Percentiles rank a stretch among this genome's conserved stretches.
Evolutionary conservation across 495 filamentous ascomycete genomes (phyloP).

Genomic region (Clavariopsis aquatica): DNA sequence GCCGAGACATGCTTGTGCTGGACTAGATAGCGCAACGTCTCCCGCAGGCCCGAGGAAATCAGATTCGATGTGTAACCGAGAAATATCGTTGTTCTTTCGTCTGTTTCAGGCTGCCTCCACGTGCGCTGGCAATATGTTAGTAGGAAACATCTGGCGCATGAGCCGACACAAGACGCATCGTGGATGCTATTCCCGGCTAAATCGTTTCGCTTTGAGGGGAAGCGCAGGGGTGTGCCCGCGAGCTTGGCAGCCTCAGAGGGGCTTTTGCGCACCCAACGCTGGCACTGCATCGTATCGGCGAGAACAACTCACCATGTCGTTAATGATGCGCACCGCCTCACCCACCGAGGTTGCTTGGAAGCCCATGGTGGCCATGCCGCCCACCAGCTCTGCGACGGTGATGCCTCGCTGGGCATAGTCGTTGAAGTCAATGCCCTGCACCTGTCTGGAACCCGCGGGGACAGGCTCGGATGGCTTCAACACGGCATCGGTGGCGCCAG

Average conservation of each 20-base stretch:
- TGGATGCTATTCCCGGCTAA: slow-evolving; percentile 30
- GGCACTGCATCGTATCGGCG: background rate
- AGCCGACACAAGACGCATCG: slow-evolving; percentile 4
- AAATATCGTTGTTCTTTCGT: slow-evolving; percentile 82
- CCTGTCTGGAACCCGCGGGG: slow-evolving; percentile 68
- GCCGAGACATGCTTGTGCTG: slow-evolving; percentile 87
- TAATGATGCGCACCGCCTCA: slow-evolving; percentile 82
- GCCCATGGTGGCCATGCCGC: slow-evolving; percentile 81
- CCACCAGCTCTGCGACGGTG: slow-evolving; percentile 79
- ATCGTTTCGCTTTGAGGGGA: slow-evolving; percentile 15
- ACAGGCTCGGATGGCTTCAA: slow-evolving; percentile 85
- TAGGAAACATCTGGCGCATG: slow-evolving; percentile 30
- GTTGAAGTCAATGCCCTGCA: slow-evolving; percentile 90
- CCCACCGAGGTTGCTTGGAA: slow-evolving; percentile 88
- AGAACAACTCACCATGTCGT: slow-evolving; percentile 75
- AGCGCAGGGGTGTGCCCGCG: slow-evolving; percentile 7
- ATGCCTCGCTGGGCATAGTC: slow-evolving; percentile 69
- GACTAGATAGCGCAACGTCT: slow-evolving; percentile 88
- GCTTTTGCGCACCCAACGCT: slow-evolving; percentile 6
- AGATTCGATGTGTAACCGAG: slow-evolving; percentile 96
- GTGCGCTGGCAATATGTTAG: slow-evolving; percentile 56
- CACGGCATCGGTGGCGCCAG: slow-evolving; percentile 76
- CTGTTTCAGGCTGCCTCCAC: slow-evolving; percentile 73
- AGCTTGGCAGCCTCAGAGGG: slow-evolving; percentile 4
- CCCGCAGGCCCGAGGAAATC: slow-evolving; percentile 90